Conservation (phyloP, 352 stramenopile genomes). For the Saprolegnia parasitica region DNA sequence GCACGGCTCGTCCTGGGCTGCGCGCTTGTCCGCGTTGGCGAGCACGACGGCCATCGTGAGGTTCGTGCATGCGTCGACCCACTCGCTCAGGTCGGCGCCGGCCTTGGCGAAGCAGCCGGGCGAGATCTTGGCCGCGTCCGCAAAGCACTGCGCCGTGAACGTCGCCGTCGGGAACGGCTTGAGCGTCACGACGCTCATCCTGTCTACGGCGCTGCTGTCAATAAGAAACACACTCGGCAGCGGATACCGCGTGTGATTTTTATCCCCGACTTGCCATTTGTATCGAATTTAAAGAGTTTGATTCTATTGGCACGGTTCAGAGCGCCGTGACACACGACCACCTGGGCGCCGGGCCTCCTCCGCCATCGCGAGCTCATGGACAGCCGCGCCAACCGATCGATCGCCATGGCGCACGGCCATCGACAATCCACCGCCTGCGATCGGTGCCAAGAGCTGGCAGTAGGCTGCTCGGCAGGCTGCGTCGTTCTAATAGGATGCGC, state of each 20-base stretch:
- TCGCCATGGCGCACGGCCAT: too few relatives aligned
- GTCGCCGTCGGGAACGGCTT: conserved; percentile 21
- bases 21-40: not conserved
- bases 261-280: not conserved
- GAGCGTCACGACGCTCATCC: conserved; percentile 18
- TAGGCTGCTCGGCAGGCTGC: too few relatives aligned
- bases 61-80: conserved; percentile 21
- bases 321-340: not conserved
- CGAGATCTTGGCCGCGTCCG: conserved; percentile 4
- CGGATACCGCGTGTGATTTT: too few relatives aligned
- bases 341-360: too few relatives aligned
- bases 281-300: not conserved
- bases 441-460: too few relatives aligned
- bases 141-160: conserved; percentile 24
- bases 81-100: not conserved
- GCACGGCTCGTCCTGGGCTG: not conserved
- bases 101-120: conserved; percentile 24
- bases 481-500: too few relatives aligned
- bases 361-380: too few relatives aligned
- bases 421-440: too few relatives aligned
- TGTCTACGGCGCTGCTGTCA: not conserved
- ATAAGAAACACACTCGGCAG: too few relatives aligned
- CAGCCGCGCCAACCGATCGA: too few relatives aligned
- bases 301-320: not conserved
- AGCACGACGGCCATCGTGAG: conserved; percentile 12